Conservation (phyloP, 169 alveolate species). For the Eimeria necatrix region DNA sequence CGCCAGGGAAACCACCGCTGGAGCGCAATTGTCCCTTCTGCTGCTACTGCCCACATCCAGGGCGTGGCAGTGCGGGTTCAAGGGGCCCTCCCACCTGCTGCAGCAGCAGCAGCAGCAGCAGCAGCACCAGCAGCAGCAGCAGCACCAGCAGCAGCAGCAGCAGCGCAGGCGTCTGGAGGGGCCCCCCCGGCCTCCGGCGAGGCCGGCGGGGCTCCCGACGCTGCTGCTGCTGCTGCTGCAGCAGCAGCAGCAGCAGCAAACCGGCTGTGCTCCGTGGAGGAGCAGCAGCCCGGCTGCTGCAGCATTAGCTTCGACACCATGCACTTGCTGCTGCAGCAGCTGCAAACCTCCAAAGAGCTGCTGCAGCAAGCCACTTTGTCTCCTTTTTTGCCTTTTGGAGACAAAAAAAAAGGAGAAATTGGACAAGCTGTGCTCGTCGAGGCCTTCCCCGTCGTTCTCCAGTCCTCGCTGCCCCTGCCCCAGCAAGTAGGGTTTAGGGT, state of each 20-base stretch:
- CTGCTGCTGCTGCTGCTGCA: neutral
- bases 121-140: neutral
- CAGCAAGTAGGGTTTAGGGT: slow-evolving; percentile 75
- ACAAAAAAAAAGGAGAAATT: neutral
- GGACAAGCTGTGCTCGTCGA: slow-evolving; percentile 22
- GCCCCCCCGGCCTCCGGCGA: neutral
- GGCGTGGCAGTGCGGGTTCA: neutral
- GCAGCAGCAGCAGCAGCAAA: slow-evolving; percentile 7
- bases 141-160: neutral
- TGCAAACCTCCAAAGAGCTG: neutral
- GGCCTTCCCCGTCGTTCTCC: slow-evolving; percentile 67
- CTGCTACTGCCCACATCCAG: slow-evolving; percentile 7
- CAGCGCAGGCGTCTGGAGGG: neutral
- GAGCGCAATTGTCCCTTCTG: neutral
- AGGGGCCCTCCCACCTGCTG: neutral
- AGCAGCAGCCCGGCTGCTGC: slow-evolving; percentile 69
- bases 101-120: neutral
- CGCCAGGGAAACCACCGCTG: neutral
- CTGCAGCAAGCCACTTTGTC: neutral
- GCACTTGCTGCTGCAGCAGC: neutral
- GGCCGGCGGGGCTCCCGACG: neutral
- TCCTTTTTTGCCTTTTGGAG: neutral
- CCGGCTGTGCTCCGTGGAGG: slow-evolving; percentile 56
- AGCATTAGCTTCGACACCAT: slow-evolving; percentile 50
- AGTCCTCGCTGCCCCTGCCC: slow-evolving; percentile 76